phyloP scores from a whole-genome alignment of 805 yeast genomes.

The Zygotorulaspora danielsina region DNA sequence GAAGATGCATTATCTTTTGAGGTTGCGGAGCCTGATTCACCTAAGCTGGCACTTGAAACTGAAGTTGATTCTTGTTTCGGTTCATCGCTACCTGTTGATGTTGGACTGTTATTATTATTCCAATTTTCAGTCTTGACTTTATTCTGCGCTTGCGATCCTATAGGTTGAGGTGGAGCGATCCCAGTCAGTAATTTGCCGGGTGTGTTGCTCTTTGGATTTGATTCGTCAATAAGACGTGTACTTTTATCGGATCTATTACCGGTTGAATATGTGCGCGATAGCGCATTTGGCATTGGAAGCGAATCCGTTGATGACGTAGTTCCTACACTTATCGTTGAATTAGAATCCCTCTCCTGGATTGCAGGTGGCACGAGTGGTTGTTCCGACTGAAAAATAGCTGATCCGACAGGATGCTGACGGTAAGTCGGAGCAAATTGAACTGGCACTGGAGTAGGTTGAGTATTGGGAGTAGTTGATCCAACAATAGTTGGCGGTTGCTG shows the following conservation, averaged over 20 bases:
- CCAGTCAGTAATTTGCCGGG: slow-evolving; percentile 13
- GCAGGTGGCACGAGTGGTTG: slow-evolving; percentile 2
- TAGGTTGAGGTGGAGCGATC: slow-evolving; percentile 11
- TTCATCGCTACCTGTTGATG: not conserved
- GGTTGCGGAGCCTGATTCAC: not conserved
- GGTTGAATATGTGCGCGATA: not conserved
- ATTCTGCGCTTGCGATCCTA: not conserved
- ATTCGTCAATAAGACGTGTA: slow-evolving; percentile 1
- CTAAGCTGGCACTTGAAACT: not conserved
- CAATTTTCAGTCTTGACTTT: not conserved
- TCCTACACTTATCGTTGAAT: slow-evolving; percentile 5
- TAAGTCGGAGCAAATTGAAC: slow-evolving; percentile 6
- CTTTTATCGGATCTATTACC: slow-evolving; percentile 1
- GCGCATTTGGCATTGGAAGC: not conserved
- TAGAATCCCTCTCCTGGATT: slow-evolving; percentile 8
- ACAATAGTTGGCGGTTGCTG: slow-evolving; percentile 6
- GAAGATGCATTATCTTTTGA: not conserved
- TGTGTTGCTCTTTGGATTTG: slow-evolving; percentile 8
- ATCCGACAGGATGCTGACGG: slow-evolving; percentile 2
- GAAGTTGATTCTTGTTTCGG: not conserved
- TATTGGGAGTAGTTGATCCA: slow-evolving; percentile 6
- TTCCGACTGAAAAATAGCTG: slow-evolving; percentile 7
- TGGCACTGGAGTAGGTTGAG: slow-evolving; percentile 4
- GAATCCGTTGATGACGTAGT: slow-evolving; percentile 6
- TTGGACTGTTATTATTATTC: not conserved